These are phyloP conservation scores for Excoecaria cochinchinensis DNA, from an alignment of 345 rosid genomes.

Conservation along the genomic window DNA sequence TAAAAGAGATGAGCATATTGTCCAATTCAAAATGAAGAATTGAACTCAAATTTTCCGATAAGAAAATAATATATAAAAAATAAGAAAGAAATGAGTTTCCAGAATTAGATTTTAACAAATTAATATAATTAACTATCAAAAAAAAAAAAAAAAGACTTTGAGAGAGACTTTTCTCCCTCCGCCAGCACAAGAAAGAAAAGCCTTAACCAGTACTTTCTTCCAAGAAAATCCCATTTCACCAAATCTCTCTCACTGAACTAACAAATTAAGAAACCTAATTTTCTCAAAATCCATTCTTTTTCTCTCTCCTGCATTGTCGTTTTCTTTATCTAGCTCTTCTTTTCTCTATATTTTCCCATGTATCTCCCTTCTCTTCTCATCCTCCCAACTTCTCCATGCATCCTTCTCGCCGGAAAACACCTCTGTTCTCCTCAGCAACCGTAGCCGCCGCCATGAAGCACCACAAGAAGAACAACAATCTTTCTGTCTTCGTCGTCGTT, in stretches of 20 bases:
- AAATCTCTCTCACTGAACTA: slow-evolving; percentile 44
- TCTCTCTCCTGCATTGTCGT: slow-evolving; percentile 3
- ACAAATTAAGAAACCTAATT: neutral
- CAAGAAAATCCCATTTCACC: slow-evolving; percentile 65
- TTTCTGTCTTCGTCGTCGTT: slow-evolving; percentile 58
- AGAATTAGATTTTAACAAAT: no score
- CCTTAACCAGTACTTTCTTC: slow-evolving; percentile 34
- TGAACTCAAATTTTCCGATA: no score
- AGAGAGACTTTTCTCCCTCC: slow-evolving; percentile 51
- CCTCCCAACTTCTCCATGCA: slow-evolving; percentile 36
- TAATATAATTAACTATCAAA: neutral
- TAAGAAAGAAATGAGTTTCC: no score
- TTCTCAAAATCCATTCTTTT: slow-evolving; percentile 10
- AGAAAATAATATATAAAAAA: no score
- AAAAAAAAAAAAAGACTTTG: slow-evolving; percentile 8
- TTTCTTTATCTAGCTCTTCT: slow-evolving; percentile 16
- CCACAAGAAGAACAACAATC: slow-evolving; percentile 57
- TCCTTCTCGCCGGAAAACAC: slow-evolving; percentile 39
- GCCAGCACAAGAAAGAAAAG: slow-evolving; percentile 32
- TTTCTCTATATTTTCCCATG: slow-evolving; percentile 28
- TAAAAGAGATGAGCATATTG: no score
- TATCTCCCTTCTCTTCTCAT: slow-evolving; percentile 20
- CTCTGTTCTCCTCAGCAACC: slow-evolving; percentile 29
- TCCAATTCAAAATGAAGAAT: no score
- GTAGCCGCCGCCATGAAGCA: slow-evolving; percentile 59